Evolutionary conservation across 345 rosid species (phyloP), one percentile per base, ranked within the genome.

Genomic region (Melastoma malabathricum): DNA sequence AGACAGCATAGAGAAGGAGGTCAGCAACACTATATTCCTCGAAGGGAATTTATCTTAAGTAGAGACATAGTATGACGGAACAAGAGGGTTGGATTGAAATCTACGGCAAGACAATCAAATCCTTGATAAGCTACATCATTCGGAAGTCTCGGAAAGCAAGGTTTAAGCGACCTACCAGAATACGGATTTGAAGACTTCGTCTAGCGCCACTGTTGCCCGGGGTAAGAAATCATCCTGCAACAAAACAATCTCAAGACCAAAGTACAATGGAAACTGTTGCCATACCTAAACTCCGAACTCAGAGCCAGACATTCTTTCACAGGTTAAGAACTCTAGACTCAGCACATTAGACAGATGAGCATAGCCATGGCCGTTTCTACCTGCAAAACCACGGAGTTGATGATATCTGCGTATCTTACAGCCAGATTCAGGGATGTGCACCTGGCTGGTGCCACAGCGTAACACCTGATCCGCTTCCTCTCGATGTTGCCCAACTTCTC

Each of bases 151-250:
- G 43, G 14, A 14, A 44, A 50, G 34, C 15, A 23, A 51, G 44
- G 23, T 13, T 13, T 4, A 23, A 25, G 29, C 10, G 51, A 14
- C 13, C 39, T 82, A 90, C 98, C 96, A 90, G 70, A 84, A 61
- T 72, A 92, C 66, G 50, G 81, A 82, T 72, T 83, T 80, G 81
- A 71, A 92, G 71, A 86, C 77, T 66, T 71, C 77, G 63, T 84
- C 89, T 65, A 92, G 63, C 17, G 92, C 89, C 10, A 76, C 70
- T 54, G 95, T 86, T 15, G 98, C 67, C 63, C 96, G 85, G 61
- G 98, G 96, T 64, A 92, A 75, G 72, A 92, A 92, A 68, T 84
- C 96, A 72, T 92, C 98, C 98, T 90, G 74, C 38, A 29, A 29
- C 9, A 10, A 29, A 29, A 29, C 38, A 29, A 29, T 29, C 38